A percentile compares a stretch with the other conserved stretches of the same genome.
Evolutionary conservation across 208 protist species (phyloP).

Genomic region (Leishmania aethiopica): DNA sequence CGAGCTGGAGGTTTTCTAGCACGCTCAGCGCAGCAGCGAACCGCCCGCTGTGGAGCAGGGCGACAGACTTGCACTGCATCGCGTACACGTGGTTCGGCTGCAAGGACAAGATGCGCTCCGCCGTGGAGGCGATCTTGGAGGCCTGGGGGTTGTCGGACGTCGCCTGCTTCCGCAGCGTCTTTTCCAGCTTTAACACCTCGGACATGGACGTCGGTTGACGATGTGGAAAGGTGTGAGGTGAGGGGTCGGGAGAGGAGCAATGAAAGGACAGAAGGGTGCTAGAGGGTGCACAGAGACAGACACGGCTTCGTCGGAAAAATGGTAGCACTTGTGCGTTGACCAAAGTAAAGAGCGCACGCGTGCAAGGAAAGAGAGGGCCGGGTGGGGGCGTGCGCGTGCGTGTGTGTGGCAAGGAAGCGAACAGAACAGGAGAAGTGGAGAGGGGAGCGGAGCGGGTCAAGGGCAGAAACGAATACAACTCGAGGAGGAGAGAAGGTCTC

Average conservation of each 20-base stretch:
- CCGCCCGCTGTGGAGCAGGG: conserved; percentile 61
- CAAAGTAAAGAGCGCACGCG: background rate
- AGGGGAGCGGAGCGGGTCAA: background rate
- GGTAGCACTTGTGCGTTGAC: background rate
- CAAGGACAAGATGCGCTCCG: conserved; percentile 71
- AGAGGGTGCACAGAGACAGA: background rate
- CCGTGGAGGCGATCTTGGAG: conserved; percentile 48
- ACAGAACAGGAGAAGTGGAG: background rate
- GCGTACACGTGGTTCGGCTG: conserved; percentile 57
- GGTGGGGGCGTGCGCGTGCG: background rate
- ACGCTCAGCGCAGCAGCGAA: conserved; percentile 63
- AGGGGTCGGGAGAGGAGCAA: background rate
- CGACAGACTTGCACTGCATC: conserved; percentile 72
- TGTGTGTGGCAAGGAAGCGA: background rate
- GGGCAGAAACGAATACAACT: background rate
- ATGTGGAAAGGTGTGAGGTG: background rate
- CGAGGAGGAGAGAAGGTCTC: background rate
- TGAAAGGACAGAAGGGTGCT: background rate
- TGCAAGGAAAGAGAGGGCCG: background rate
- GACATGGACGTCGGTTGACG: conserved; percentile 35
- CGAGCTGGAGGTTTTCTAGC: conserved; percentile 48
- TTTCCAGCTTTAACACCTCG: conserved; percentile 70
- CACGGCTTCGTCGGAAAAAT: background rate
- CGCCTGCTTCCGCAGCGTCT: conserved; percentile 55
- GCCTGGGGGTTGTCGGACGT: conserved; percentile 46